These are phyloP conservation scores for Pinus tabuliformis DNA, from an alignment of 75 land plant genomes.

Conservation along the genomic window DNA sequence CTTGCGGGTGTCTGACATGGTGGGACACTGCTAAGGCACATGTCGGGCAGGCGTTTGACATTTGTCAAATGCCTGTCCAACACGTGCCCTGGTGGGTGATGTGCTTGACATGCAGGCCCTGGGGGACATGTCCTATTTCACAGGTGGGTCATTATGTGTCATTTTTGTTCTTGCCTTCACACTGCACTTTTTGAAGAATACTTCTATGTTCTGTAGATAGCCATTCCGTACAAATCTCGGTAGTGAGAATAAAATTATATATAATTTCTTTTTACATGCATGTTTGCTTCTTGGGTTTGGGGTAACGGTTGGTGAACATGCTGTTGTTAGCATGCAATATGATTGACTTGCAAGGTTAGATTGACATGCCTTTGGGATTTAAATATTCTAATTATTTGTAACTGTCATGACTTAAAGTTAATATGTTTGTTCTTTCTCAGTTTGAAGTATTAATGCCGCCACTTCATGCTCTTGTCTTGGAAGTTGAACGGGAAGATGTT, in stretches of 20 bases:
- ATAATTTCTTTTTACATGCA: background rate
- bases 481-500: conserved; percentile 78
- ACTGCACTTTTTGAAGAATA: too few relatives aligned
- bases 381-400: background rate
- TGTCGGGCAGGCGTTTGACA: too few relatives aligned
- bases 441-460: conserved; percentile 90
- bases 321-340: background rate
- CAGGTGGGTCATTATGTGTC: too few relatives aligned
- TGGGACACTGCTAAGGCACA: too few relatives aligned
- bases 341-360: background rate
- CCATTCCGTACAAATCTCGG: too few relatives aligned
- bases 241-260: background rate
- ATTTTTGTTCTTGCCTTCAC: too few relatives aligned
- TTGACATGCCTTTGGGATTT: background rate
- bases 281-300: background rate
- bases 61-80: too few relatives aligned
- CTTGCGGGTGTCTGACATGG: too few relatives aligned
- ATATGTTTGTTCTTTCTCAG: conserved; percentile 29
- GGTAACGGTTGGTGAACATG: background rate
- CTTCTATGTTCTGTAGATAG: too few relatives aligned
- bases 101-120: too few relatives aligned
- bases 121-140: too few relatives aligned
- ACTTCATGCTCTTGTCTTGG: conserved; percentile 75
- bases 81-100: too few relatives aligned
- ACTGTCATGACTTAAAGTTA: background rate